Conservation (phyloP, 2,329 filamentous ascomycete genomes). For the Aspergillus brasiliensis region DNA sequence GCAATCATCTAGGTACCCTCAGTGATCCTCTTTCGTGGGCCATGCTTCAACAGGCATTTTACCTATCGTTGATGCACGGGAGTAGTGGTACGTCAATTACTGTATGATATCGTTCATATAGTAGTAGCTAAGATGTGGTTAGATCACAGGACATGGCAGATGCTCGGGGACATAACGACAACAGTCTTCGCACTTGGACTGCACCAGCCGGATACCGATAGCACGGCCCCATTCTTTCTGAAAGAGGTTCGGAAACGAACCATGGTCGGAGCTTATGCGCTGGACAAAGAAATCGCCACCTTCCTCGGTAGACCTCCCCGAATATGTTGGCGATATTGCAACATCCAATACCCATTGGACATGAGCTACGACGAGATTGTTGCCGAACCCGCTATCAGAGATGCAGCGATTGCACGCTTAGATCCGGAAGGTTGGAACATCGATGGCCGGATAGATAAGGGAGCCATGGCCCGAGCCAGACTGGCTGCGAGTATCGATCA, state of each 20-base stretch:
- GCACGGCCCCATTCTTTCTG: constrained; percentile 36
- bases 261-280: constrained; percentile 45
- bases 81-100: constrained; percentile 13
- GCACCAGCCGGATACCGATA: constrained; percentile 36
- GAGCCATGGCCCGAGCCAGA: constrained; percentile 8
- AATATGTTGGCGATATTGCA: constrained; percentile 42
- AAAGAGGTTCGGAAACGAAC: constrained; percentile 37
- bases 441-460: constrained; percentile 16
- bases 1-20: constrained; percentile 16
- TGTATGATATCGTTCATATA: neutral
- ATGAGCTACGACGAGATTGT: constrained; percentile 23
- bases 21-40: constrained; percentile 23
- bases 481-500: constrained; percentile 18
- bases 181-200: constrained; percentile 49
- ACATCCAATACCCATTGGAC: constrained; percentile 23
- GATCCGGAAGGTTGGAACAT: constrained; percentile 27
- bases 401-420: constrained; percentile 14
- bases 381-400: constrained; percentile 13
- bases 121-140: neutral
- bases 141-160: constrained; percentile 49
- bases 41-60: constrained; percentile 14
- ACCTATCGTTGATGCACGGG: constrained; percentile 17
- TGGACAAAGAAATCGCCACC: constrained; percentile 50
- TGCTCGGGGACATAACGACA: constrained; percentile 47
- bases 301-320: constrained; percentile 51